Evolutionary conservation across 2,329 filamentous ascomycete species (phyloP), one percentile per base, ranked within the genome.

Genomic region (Immersiporthe knoxdaviesiana): DNA sequence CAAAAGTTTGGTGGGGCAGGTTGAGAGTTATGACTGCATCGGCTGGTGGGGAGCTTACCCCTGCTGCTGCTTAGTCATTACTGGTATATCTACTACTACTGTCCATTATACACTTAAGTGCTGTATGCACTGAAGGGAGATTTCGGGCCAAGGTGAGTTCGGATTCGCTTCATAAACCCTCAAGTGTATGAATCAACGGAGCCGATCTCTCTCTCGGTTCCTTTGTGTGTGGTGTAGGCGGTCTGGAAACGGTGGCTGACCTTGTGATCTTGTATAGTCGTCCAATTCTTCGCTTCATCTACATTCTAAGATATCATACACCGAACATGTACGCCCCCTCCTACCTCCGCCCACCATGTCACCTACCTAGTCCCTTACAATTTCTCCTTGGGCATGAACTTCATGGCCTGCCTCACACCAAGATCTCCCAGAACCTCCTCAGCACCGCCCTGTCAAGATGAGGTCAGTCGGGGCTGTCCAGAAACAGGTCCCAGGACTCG

Each of bases 361-460:
- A 21, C 37, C 37, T 5, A 35, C 35, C 35, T 4, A 4, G 10
- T 62, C 74, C 21, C 21, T 14, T 89, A 96, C 78, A 97, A 78
- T 86, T 92, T 93, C 35, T 91, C 88, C 82, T 95, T 95, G 39
- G 93, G 93, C 84, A 97, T 94, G 73, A 88, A 86, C 79, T 90
- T 92, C 84, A 96, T 89, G 30, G 93, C 93, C 81, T 97, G 93
- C 72, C 92, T 85, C 1, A 97, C 92, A 11, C 92, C 93, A 66
- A 97, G 78, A 80, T 97, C 93, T 6, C 87, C 91, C 69, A 97
- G 78, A 70, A 97, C 90, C 82, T 97, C 93, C 80, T 97, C 93
- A 1, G 92, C 91, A 14, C 93, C 93, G 69, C 93, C 93, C 58
- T 78, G 66, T 24, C n/a, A 2, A 32, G 8, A 52, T 27, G 10